These are phyloP conservation scores for Phytophthora podocarpi DNA, from an alignment of 352 stramenopile species.

Conservation along the genomic window DNA sequence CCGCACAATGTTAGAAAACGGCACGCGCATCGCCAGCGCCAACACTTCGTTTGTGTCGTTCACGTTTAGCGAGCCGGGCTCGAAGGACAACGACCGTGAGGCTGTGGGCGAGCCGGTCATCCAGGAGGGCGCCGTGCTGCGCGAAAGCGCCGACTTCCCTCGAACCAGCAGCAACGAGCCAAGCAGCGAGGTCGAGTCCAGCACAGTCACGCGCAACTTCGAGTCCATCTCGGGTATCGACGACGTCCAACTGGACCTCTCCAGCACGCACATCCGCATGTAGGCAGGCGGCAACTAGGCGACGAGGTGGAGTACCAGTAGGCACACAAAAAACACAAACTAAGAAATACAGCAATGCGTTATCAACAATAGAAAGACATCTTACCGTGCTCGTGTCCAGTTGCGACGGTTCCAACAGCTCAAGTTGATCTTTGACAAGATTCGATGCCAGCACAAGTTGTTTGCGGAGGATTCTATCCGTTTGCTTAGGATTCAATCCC, in stretches of 20 bases:
- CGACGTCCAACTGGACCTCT: constrained; percentile 37
- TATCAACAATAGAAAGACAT: neutral
- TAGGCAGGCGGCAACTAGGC: no score
- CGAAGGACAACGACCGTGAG: constrained; percentile 20
- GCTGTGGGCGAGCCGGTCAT: constrained; percentile 28
- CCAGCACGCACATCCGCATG: constrained; percentile 45
- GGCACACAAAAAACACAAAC: constrained; percentile 4
- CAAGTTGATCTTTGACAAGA: no score
- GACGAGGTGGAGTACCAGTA: no score
- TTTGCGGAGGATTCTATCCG: no score
- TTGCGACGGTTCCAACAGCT: no score
- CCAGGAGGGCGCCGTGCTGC: constrained; percentile 31
- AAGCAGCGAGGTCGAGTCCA: constrained; percentile 17
- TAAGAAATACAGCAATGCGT: no score
- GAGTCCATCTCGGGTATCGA: constrained; percentile 49
- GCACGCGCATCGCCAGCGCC: constrained; percentile 34
- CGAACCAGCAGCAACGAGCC: constrained; percentile 9
- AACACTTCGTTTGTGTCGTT: constrained; percentile 57
- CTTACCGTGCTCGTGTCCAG: no score
- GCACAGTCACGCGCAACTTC: constrained; percentile 43
- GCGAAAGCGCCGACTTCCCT: constrained; percentile 13
- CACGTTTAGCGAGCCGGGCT: constrained; percentile 29
- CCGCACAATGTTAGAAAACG: constrained; percentile 25
- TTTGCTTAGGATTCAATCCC: no score
- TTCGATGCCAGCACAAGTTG: no score